Conservation (phyloP, 768 basidiomycete species). For the Pleurotus tuber-regium region DNA sequence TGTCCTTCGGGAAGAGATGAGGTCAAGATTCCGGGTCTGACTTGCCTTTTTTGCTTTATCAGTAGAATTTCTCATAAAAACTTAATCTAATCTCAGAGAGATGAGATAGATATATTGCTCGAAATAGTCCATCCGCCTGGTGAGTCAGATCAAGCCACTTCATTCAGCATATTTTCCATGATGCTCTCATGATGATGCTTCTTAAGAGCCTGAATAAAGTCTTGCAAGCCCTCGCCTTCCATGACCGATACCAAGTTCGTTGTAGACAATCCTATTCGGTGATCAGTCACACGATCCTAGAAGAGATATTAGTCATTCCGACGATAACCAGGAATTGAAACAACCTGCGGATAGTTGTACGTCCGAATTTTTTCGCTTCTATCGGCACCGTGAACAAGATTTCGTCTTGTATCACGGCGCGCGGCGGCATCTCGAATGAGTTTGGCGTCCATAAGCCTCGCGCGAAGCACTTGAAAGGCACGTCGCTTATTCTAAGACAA, state of each 20-base stretch:
- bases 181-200: constrained; percentile 52
- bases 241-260: constrained; percentile 64
- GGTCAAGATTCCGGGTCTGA: background rate
- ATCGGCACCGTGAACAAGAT: constrained; percentile 78
- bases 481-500: constrained; percentile 76
- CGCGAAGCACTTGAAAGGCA: constrained; percentile 87
- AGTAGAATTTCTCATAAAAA: background rate
- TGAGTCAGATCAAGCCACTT: constrained; percentile 9
- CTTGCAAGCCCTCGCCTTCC: constrained; percentile 61
- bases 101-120: background rate
- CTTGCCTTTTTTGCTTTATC: background rate
- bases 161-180: constrained; percentile 50
- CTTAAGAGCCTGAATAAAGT: constrained; percentile 56
- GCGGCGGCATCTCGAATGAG: constrained; percentile 67
- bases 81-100: constrained; percentile 6
- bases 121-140: background rate
- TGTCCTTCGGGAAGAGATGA: too few relatives aligned
- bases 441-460: constrained; percentile 81
- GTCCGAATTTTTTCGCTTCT: constrained; percentile 95
- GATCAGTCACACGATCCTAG: constrained; percentile 91
- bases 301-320: too few relatives aligned
- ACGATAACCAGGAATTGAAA: too few relatives aligned
- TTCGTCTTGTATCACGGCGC: constrained; percentile 65
- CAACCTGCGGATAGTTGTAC: constrained; percentile 88
- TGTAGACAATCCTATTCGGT: constrained; percentile 77